Percentiles rank a stretch among this genome's conserved stretches.
Conservation (phyloP, 495 filamentous ascomycete genomes). For the Peziza echinospora region DNA sequence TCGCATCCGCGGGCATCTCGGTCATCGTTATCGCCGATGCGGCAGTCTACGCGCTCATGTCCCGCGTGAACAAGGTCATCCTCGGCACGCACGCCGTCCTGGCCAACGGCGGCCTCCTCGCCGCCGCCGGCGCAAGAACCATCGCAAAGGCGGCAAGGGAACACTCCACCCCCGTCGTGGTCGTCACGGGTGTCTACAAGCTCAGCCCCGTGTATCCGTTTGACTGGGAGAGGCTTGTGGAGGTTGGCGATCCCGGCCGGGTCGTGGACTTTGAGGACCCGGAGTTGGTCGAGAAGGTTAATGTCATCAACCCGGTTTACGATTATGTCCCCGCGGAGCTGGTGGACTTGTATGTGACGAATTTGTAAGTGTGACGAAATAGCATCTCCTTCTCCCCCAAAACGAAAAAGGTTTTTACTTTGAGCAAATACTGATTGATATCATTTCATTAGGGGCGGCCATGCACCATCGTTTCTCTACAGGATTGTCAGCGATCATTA, state of each 20-base stretch:
- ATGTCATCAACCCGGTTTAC: slow-evolving; percentile 57
- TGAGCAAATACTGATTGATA: slow-evolving; percentile 2
- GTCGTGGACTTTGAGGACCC: slow-evolving; percentile 55
- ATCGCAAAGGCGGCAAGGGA: slow-evolving; percentile 66
- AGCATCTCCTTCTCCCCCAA: background rate
- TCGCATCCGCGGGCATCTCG: slow-evolving; percentile 53
- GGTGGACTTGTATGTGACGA: slow-evolving; percentile 78
- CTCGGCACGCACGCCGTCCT: slow-evolving; percentile 66
- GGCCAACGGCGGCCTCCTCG: slow-evolving; percentile 64
- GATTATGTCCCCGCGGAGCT: slow-evolving; percentile 67
- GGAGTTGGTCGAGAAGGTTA: slow-evolving; percentile 47
- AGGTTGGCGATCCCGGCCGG: slow-evolving; percentile 56
- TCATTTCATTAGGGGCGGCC: slow-evolving; percentile 38
- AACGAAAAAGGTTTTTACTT: too few relatives aligned
- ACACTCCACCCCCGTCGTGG: slow-evolving; percentile 60
- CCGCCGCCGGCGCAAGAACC: slow-evolving; percentile 51
- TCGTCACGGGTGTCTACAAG: slow-evolving; percentile 71
- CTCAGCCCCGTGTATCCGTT: slow-evolving; percentile 73
- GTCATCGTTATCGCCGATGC: slow-evolving; percentile 66
- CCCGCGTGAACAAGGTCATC: slow-evolving; percentile 82
- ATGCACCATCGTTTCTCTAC: slow-evolving; percentile 62
- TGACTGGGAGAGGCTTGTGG: slow-evolving; percentile 51
- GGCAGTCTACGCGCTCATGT: slow-evolving; percentile 76
- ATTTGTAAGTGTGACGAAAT: slow-evolving; percentile 56
- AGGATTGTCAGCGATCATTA: slow-evolving; percentile 70